Percentiles rank a stretch among this genome's conserved stretches.
These are phyloP conservation scores for Aureobasidium melanogenum DNA, from an alignment of 2,329 filamentous ascomycete species.

Conservation along the genomic window DNA sequence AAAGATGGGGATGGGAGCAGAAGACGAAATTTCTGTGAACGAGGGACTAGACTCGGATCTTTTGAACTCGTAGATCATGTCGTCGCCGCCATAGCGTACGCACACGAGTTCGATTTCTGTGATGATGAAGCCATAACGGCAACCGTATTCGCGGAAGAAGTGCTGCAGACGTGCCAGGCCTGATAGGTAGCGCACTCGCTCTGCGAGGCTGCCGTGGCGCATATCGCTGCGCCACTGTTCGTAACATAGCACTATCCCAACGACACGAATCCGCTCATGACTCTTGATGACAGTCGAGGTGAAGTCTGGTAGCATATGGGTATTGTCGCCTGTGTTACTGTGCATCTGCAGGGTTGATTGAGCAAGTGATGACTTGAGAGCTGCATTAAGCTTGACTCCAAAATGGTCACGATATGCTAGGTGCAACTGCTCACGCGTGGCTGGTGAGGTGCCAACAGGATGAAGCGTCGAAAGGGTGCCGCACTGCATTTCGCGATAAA, in stretches of 20 bases:
- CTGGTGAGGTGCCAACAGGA: neutral
- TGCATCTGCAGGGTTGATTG: constrained; percentile 27
- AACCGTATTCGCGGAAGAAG: constrained; percentile 87
- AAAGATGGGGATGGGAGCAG: constrained; percentile 58
- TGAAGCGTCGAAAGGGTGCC: neutral
- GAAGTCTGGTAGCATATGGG: constrained; percentile 55
- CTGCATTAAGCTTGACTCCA: constrained; percentile 78
- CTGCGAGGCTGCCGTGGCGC: constrained; percentile 69
- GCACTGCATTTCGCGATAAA: neutral
- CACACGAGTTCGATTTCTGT: constrained; percentile 92
- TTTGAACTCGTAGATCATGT: constrained; percentile 16
- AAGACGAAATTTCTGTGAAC: constrained; percentile 17
- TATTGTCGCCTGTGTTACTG: constrained; percentile 22
- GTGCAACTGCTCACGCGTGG: neutral
- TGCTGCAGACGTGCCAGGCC: constrained; percentile 80
- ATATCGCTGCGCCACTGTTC: constrained; percentile 94
- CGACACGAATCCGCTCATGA: constrained; percentile 51
- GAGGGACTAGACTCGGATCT: neutral
- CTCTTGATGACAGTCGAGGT: constrained; percentile 49
- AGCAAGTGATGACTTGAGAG: constrained; percentile 39
- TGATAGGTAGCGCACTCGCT: constrained; percentile 81
- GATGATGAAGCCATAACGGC: constrained; percentile 91
- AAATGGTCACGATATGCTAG: constrained; percentile 50
- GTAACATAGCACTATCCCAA: constrained; percentile 84
- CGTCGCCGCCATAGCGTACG: constrained; percentile 62